These are phyloP conservation scores for Pseudohalonectria lignicola DNA, from an alignment of 2,329 filamentous ascomycete species.

Conservation along the genomic window DNA sequence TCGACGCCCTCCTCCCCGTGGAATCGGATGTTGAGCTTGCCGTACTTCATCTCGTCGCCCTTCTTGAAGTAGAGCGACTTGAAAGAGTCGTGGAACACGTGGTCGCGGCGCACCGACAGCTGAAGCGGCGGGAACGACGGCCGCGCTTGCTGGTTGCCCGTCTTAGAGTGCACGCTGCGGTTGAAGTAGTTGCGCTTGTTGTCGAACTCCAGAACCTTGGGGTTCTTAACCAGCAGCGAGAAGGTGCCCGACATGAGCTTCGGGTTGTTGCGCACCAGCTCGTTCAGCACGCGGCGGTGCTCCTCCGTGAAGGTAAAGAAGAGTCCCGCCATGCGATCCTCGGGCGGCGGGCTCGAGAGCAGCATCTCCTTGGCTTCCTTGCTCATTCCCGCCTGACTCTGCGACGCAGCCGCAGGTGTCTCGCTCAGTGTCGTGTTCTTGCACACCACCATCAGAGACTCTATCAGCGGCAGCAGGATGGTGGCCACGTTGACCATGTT, in stretches of 20 bases:
- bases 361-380: constrained; percentile 49
- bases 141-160: constrained; percentile 55
- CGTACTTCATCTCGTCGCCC: constrained; percentile 96
- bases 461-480: constrained; percentile 86
- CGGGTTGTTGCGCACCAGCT: constrained; percentile 91
- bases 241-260: constrained; percentile 99
- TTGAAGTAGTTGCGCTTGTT: constrained; percentile 99
- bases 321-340: constrained; percentile 72
- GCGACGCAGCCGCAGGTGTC: constrained; percentile 34
- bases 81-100: constrained; percentile 97
- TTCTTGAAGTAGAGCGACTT: constrained; percentile 96
- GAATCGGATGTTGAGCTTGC: constrained; percentile 96
- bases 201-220: constrained; percentile 96
- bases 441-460: constrained; percentile 97
- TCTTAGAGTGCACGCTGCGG: constrained; percentile 68
- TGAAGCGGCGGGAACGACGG: constrained; percentile 65
- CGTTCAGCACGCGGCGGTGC: constrained; percentile 93
- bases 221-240: constrained; percentile 91
- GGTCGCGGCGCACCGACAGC: constrained; percentile 80
- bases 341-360: constrained; percentile 65
- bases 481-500: constrained; percentile 97
- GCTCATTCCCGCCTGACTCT: constrained; percentile 25
- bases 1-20: constrained; percentile 96
- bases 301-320: constrained; percentile 98
- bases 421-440: constrained; percentile 88